Conservation (phyloP, 768 basidiomycete species). For the Pholiota conissans region DNA sequence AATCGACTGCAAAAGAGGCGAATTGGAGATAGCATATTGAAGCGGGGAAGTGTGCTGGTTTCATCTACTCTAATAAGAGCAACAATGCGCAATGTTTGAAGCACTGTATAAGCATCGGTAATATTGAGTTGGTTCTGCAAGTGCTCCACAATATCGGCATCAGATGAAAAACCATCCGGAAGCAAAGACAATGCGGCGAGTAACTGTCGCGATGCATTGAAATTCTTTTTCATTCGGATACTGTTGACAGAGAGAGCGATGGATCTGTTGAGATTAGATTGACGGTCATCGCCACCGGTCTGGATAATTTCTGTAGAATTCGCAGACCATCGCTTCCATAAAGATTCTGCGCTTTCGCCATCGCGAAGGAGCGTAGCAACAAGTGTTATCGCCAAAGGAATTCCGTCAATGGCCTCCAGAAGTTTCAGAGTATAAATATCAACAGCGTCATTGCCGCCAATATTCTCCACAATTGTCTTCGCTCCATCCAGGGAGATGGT, state of each 20-base stretch:
- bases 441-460: background rate
- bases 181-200: background rate
- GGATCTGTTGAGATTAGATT: background rate
- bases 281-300: background rate
- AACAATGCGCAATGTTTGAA: background rate
- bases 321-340: background rate
- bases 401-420: background rate
- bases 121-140: background rate
- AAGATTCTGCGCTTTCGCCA: background rate
- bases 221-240: background rate
- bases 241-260: background rate
- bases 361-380: background rate
- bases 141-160: background rate
- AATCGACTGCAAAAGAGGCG: background rate
- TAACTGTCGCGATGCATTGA: background rate
- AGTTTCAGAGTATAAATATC: background rate
- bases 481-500: background rate
- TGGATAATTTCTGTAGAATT: background rate
- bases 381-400: background rate
- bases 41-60: background rate
- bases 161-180: conserved; percentile 9
- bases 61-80: background rate
- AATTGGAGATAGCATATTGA: background rate
- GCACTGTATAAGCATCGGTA: background rate
- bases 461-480: background rate